Percentiles rank a stretch among this genome's conserved stretches.
phyloP scores from a whole-genome alignment of 1,284 basidiomycete species.

The Rhizoctonia solani region DNA sequence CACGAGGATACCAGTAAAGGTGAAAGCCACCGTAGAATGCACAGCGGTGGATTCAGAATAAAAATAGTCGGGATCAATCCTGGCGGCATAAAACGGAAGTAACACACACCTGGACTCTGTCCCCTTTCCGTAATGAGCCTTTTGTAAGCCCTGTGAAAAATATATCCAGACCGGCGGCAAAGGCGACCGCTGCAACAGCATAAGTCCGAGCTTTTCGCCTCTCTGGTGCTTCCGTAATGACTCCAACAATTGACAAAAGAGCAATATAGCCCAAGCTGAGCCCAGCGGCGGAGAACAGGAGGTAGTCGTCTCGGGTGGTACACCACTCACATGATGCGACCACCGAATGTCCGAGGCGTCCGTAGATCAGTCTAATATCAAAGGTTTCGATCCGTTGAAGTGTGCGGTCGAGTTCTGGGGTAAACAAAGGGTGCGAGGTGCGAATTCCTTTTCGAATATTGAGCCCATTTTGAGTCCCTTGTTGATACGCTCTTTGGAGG shows the following conservation, averaged over 20 bases:
- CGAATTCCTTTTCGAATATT: constrained; percentile 1
- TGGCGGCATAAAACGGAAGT: neutral
- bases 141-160: constrained; percentile 20
- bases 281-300: constrained; percentile 23
- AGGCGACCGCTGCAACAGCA: neutral
- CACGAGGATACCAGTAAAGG: neutral
- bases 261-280: constrained; percentile 19
- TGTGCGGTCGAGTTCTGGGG: constrained; percentile 17
- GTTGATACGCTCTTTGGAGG: constrained; percentile 3
- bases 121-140: neutral
- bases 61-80: no score
- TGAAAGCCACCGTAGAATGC: no score
- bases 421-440: constrained; percentile 33
- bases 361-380: constrained; percentile 18
- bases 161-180: constrained; percentile 13
- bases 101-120: neutral
- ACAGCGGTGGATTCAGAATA: no score
- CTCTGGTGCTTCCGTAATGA: constrained; percentile 28
- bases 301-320: constrained; percentile 18
- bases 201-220: constrained; percentile 20
- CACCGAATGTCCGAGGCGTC: constrained; percentile 15
- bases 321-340: constrained; percentile 28
- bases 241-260: neutral
- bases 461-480: neutral
- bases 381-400: constrained; percentile 32